These are phyloP conservation scores for Diaporthe citriasiana DNA, from an alignment of 2,329 filamentous ascomycete species.

Conservation along the genomic window DNA sequence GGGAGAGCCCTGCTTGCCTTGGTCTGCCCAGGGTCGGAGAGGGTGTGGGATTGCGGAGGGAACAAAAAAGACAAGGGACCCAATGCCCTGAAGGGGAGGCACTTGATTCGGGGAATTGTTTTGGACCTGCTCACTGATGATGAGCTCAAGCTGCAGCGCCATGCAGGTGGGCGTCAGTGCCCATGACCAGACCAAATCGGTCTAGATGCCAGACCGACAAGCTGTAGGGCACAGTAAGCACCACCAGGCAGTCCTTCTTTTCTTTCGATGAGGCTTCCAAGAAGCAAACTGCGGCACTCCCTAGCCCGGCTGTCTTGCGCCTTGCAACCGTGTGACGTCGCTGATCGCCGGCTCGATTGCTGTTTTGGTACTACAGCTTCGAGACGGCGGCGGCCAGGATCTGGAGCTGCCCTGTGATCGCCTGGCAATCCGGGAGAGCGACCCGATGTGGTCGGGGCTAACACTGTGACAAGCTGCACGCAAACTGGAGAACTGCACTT, in stretches of 20 bases:
- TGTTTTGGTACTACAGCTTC: constrained; percentile 17
- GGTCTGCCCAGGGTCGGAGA: background rate
- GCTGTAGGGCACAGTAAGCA: constrained; percentile 2
- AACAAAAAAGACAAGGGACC: background rate
- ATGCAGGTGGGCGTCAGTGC: constrained; percentile 28
- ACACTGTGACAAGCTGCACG: background rate
- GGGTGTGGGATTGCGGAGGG: background rate
- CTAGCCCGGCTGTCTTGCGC: background rate
- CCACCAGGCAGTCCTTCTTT: background rate
- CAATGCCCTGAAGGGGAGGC: background rate
- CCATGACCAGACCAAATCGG: background rate
- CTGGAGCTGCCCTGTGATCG: constrained; percentile 28
- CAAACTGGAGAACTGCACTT: background rate
- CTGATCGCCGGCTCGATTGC: constrained; percentile 25
- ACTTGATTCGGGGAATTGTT: constrained; percentile 28
- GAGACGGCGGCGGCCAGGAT: constrained; percentile 7
- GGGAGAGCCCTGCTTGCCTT: constrained; percentile 14
- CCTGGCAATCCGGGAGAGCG: constrained; percentile 30
- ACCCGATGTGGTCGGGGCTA: background rate
- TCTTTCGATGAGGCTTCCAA: constrained; percentile 28
- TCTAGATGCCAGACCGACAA: background rate
- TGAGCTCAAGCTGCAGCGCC: constrained; percentile 26
- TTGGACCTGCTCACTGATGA: constrained; percentile 9
- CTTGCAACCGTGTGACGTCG: constrained; percentile 27
- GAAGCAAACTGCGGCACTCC: constrained; percentile 10